phyloP scores from a whole-genome alignment of 164 flowering plant species.

The Annona squamosa region DNA sequence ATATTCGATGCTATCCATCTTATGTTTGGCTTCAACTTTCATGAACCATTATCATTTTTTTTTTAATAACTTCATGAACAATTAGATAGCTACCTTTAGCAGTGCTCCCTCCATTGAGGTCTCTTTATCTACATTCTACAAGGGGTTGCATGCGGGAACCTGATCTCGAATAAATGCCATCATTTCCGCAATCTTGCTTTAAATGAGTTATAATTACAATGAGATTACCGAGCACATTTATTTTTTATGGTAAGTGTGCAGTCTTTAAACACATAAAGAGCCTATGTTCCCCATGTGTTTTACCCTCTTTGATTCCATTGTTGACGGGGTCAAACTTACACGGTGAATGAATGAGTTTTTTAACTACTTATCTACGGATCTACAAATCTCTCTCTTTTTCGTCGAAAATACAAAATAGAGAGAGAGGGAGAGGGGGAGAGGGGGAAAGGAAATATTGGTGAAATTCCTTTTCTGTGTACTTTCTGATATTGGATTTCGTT shows the following conservation, averaged over 20 bases:
- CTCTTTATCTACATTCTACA: too few species aligned
- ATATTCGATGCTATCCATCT: too few species aligned
- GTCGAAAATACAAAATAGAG: constrained; percentile 3
- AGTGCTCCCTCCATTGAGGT: too few species aligned
- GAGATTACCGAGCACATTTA: constrained; percentile 31
- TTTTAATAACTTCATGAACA: too few species aligned
- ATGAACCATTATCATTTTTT: too few species aligned
- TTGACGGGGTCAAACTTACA: constrained; percentile 58
- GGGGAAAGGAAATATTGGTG: not conserved
- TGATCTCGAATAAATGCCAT: too few species aligned
- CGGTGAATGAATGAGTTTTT: constrained; percentile 11
- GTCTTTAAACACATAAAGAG: constrained; percentile 30
- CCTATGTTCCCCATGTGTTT: constrained; percentile 38
- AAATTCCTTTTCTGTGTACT: constrained; percentile 9
- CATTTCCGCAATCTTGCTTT: constrained; percentile 6
- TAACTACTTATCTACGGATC: constrained; percentile 2
- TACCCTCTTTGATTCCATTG: constrained; percentile 47
- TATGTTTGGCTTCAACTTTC: too few species aligned
- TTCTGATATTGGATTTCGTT: constrained; percentile 20
- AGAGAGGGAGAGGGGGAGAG: not conserved
- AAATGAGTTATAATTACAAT: constrained; percentile 24
- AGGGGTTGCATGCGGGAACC: too few species aligned
- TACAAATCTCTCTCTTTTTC: constrained; percentile 6
- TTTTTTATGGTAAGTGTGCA: constrained; percentile 25
- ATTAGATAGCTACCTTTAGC: too few species aligned